phyloP scores from a whole-genome alignment of 2,329 filamentous ascomycete species.

The Ascochyta viciae-villosae region DNA sequence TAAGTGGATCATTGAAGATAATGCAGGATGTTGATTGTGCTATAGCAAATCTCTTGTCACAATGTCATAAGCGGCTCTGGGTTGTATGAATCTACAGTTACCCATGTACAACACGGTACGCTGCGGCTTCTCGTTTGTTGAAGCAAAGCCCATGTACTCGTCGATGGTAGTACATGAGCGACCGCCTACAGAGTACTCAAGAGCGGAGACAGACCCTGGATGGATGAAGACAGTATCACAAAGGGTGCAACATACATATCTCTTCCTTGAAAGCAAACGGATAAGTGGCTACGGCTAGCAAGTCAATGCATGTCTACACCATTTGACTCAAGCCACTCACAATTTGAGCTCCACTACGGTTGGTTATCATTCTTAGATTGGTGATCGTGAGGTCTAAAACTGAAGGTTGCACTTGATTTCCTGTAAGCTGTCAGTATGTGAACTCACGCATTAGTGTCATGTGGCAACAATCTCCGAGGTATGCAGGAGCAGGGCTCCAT shows the following conservation, averaged over 20 bases:
- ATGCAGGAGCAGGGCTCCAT: not conserved
- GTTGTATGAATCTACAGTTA: not conserved
- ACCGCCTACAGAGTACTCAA: not conserved
- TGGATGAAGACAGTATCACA: not conserved
- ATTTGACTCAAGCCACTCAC: not conserved
- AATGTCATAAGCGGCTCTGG: not conserved
- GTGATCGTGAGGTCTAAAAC: not conserved
- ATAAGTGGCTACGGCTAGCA: not conserved
- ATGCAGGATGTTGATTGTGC: not conserved
- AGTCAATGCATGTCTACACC: not conserved
- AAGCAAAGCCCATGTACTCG: not conserved
- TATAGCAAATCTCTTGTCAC: not conserved
- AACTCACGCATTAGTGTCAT: not conserved
- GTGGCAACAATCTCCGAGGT: not conserved
- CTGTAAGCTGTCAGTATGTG: not conserved
- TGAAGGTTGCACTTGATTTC: not conserved
- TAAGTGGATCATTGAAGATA: not conserved
- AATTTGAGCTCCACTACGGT: not conserved
- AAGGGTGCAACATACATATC: not conserved
- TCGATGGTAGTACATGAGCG: not conserved
- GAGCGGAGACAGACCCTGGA: too few relatives aligned
- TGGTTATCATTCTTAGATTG: too few relatives aligned
- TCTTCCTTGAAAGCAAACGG: slow-evolving; percentile 4
- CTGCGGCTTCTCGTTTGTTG: not conserved
- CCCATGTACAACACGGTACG: not conserved